Conservation (phyloP, 441 rosid species). For the Populus tomentosa region DNA sequence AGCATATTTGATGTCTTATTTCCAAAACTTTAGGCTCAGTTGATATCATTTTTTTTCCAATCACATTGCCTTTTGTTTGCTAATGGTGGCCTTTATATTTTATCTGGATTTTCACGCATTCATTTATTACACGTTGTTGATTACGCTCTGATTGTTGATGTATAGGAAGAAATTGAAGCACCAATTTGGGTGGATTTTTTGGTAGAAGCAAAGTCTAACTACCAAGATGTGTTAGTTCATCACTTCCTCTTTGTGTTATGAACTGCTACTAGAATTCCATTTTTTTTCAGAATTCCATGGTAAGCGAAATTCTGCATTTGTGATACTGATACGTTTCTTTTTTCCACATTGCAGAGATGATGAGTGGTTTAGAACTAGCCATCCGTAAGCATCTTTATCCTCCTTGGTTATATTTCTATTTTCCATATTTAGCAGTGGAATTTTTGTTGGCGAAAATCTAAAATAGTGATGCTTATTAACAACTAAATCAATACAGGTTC, state of each 20-base stretch:
- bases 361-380: constrained; percentile 46
- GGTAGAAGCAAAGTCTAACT: constrained; percentile 23
- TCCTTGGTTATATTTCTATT: constrained; percentile 3
- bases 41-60: not conserved
- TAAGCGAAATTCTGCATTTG: not conserved
- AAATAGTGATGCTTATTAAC: not conserved
- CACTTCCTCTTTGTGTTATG: not conserved
- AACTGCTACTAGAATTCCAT: not conserved
- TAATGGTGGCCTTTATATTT: not conserved
- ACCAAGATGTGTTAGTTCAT: constrained; percentile 33
- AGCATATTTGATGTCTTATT: not conserved
- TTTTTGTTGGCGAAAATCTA: not conserved
- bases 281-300: not conserved
- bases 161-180: constrained; percentile 66
- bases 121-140: not conserved
- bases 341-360: constrained; percentile 41
- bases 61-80: not conserved
- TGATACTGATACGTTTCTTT: not conserved
- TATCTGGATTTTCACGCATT: not conserved
- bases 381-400: constrained; percentile 37
- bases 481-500: constrained; percentile 32
- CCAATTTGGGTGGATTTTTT: constrained; percentile 68
- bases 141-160: constrained; percentile 3
- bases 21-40: not conserved
- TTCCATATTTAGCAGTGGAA: not conserved